These are phyloP conservation scores for Sporisorium reilianum DNA, from an alignment of 1,284 basidiomycete species.

Conservation along the genomic window DNA sequence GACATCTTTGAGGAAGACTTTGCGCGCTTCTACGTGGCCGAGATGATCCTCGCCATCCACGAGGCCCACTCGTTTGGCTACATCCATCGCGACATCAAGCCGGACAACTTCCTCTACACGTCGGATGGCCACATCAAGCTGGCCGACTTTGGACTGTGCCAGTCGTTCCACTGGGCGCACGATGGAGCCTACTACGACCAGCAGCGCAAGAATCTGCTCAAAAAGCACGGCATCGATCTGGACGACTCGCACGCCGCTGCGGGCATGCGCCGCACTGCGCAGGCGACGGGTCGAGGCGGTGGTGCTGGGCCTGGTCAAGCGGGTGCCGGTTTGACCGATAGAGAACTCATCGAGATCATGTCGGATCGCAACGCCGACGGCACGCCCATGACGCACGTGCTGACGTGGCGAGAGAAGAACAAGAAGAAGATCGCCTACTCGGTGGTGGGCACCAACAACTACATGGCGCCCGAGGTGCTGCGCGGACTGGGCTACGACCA, in stretches of 20 bases:
- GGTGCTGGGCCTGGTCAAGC: conserved; percentile 31
- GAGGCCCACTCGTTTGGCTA: conserved; percentile 93
- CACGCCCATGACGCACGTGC: conserved; percentile 64
- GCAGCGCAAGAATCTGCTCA: conserved; percentile 86
- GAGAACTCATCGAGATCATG: conserved; percentile 60
- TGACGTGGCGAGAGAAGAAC: conserved; percentile 93
- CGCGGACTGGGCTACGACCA: conserved; percentile 86
- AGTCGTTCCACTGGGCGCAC: conserved; percentile 67
- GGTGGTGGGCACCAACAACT: conserved; percentile 75
- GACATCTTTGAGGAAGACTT: conserved; percentile 94
- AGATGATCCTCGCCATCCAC: conserved; percentile 97
- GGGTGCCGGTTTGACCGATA: conserved; percentile 46
- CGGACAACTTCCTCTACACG: conserved; percentile 95
- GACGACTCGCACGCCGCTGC: conserved; percentile 76
- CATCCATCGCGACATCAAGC: conserved; percentile 97
- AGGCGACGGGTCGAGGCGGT: conserved; percentile 32
- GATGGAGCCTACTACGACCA: conserved; percentile 82
- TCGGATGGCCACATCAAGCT: conserved; percentile 91
- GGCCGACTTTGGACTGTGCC: conserved; percentile 89
- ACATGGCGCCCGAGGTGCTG: conserved; percentile 95
- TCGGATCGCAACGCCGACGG: conserved; percentile 64
- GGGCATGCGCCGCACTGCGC: conserved; percentile 30
- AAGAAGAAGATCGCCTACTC: conserved; percentile 89
- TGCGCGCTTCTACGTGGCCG: conserved; percentile 93
- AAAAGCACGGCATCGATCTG: conserved; percentile 93